A percentile compares a stretch with the other conserved stretches of the same genome.
Conservation (phyloP, 1,139 yeast species). For the Nakaseomyces kungkrabaensis region DNA sequence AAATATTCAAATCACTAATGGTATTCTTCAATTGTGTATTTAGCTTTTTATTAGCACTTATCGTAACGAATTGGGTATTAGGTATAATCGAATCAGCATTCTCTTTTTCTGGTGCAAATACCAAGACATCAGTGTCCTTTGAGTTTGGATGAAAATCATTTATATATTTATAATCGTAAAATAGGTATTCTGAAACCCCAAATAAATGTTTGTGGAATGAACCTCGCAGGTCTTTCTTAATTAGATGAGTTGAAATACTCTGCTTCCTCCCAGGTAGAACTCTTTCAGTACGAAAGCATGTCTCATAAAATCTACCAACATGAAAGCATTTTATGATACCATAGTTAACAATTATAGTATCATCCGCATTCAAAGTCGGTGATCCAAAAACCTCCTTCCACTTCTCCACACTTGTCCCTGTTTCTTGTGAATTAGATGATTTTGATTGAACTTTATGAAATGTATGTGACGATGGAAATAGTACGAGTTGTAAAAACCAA, state of each 20-base stretch:
- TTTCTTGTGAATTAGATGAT: neutral
- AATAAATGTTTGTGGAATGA: constrained; percentile 13
- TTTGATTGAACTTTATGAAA: neutral
- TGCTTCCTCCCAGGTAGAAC: neutral
- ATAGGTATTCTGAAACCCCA: constrained; percentile 19
- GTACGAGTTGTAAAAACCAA: neutral
- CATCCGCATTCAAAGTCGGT: neutral
- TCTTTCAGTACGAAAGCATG: neutral
- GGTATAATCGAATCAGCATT: neutral
- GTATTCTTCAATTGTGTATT: constrained; percentile 6
- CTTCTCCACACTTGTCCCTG: neutral
- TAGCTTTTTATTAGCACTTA: neutral
- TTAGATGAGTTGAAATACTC: neutral
- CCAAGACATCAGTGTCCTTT: neutral
- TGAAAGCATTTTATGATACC: constrained; percentile 18
- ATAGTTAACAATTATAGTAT: constrained; percentile 11
- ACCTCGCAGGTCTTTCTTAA: constrained; percentile 18
- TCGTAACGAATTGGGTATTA: neutral
- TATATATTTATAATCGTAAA: constrained; percentile 12
- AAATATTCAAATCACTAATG: constrained; percentile 41
- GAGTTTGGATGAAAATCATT: neutral
- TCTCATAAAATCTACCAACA: constrained; percentile 8
- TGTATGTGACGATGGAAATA: neutral
- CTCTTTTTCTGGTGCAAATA: neutral
- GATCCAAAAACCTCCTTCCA: constrained; percentile 1